Evolutionary conservation across 495 filamentous ascomycete genomes (phyloP), one percentile per base, ranked within the genome.

Genomic region (Emericellopsis terricola): DNA sequence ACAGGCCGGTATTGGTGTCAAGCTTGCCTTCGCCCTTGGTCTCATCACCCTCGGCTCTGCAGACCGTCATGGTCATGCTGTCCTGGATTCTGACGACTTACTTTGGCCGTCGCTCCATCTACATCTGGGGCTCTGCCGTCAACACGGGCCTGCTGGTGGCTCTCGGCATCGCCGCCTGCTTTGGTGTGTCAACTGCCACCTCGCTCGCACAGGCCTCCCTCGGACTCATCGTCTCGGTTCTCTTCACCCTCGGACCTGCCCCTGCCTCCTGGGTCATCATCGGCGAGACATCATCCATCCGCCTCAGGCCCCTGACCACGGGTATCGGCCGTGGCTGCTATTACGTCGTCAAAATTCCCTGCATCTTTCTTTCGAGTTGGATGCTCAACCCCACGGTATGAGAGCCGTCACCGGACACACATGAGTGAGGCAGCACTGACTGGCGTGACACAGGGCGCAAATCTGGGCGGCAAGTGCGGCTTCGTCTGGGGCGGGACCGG

Each of bases 251-350:
- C 37, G 63, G 60, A 38, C 62, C 68, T 36, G 58, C 59, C 33
- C 67, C 66, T 39, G 49, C 63, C 28, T 71, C 31, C 31, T 72
- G 58, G 57, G 59, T 64, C 48, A 65, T 70, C 39, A 71, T 73
- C 38, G 65, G 61, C 21, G 68, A 71, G 46, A 71, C 66, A 32
- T 64, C 68, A 23, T 52, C 67, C 37, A 56, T 71, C 45, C 68
- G 67, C 38, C 64, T 69, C 30, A 49, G 68, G 29, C 60, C 65
- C 26, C 49, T 71, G 30, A 73, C 59, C n/a, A 73, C 65, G 30
- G 68, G 64, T 39, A 51, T 67, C 34, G 67, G 60, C 46, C 65
- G 69, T 41, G 65, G 38, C 37, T 41, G 54, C 38, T 66, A 66
- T 53, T 61, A 69, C 47, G 30, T 68, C 33, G 59, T 64, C 37